These are phyloP conservation scores for Diphasiastrum complanatum DNA, from an alignment of 83 land plant species.

Conservation along the genomic window DNA sequence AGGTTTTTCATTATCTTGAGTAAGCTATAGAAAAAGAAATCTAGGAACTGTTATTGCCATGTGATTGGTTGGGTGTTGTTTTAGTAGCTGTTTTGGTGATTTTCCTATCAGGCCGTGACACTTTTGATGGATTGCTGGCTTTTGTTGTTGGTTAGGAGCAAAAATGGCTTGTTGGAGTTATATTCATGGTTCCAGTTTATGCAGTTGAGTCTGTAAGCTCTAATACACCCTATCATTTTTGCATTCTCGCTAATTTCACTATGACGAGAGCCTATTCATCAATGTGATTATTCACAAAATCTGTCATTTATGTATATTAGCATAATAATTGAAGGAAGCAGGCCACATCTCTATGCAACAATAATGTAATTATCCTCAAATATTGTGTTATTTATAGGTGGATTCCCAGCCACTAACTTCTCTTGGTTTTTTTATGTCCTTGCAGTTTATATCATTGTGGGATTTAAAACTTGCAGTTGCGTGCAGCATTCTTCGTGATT, in stretches of 20 bases:
- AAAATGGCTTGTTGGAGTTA: constrained; percentile 73
- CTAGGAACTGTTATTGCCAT: too few species aligned
- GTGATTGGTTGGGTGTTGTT: too few species aligned
- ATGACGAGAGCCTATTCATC: not conserved
- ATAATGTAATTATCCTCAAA: too few species aligned
- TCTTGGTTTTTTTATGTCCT: not conserved
- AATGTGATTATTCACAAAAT: not conserved
- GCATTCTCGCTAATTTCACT: not conserved
- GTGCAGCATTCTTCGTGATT: constrained; percentile 70
- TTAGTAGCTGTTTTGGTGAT: too few species aligned
- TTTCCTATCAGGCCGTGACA: too few species aligned
- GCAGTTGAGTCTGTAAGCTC: constrained; percentile 64
- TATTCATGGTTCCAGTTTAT: constrained; percentile 88
- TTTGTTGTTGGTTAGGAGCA: too few species aligned
- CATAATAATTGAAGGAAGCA: not conserved
- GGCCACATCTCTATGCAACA: not conserved
- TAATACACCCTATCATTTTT: not conserved
- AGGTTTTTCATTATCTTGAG: too few species aligned
- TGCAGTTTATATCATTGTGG: constrained; percentile 67
- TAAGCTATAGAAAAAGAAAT: too few species aligned
- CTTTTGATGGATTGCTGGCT: too few species aligned
- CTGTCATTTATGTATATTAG: not conserved
- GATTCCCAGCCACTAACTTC: too few species aligned
- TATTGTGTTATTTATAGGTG: too few species aligned
- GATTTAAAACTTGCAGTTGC: constrained; percentile 47